phyloP scores from a whole-genome alignment of 257 asterid species.

The Rehmannia glutinosa region DNA sequence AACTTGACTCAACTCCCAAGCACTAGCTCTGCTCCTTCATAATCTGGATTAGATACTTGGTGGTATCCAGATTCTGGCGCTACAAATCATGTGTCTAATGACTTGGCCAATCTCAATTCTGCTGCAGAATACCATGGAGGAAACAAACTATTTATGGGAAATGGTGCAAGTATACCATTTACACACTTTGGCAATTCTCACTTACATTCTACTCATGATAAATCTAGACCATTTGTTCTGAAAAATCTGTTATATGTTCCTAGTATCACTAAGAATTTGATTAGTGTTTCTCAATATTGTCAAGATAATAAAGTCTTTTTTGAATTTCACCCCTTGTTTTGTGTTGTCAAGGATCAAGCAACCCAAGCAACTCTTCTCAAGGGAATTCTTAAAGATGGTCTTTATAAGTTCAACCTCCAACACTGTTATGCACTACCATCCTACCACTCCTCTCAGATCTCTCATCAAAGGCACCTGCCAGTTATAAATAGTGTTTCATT shows the following conservation, averaged over 20 bases:
- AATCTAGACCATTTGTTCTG: neutral
- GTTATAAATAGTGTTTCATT: too few relatives aligned
- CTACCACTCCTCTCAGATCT: neutral
- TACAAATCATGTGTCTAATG: neutral
- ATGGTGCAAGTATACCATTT: neutral
- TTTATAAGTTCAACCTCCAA: neutral
- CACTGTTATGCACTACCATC: neutral
- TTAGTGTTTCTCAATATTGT: neutral
- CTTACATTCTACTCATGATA: neutral
- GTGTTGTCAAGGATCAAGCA: neutral
- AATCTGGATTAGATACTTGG: too few relatives aligned
- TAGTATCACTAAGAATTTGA: neutral
- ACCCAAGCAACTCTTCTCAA: neutral
- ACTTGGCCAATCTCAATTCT: neutral
- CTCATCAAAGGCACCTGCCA: neutral
- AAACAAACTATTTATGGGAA: neutral
- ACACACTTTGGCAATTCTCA: neutral
- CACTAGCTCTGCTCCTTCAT: too few relatives aligned
- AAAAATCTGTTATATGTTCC: neutral
- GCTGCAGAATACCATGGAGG: neutral
- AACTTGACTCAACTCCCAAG: too few relatives aligned
- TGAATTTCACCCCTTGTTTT: neutral
- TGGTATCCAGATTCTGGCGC: neutral
- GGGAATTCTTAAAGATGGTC: too few relatives aligned
- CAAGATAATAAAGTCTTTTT: too few relatives aligned